Evolutionary conservation across 2,329 filamentous ascomycete species (phyloP), one percentile per base, ranked within the genome.

Genomic region (Coniosporium tulheliwenetii): DNA sequence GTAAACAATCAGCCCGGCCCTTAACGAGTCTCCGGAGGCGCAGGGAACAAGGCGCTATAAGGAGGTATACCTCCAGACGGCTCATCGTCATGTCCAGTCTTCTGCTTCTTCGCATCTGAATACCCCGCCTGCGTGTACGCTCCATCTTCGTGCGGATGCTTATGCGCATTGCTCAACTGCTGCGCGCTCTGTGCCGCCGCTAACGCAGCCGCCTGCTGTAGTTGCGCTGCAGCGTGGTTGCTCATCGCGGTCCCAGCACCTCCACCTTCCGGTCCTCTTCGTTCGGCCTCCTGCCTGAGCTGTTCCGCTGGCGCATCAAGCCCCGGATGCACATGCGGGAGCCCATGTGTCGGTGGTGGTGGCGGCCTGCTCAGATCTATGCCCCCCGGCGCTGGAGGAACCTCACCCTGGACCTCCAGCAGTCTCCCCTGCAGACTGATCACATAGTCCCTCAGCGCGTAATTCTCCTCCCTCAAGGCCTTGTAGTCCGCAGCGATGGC

Each of bases 361-460:
- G 32, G 65, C 7, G 73, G 70, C 43, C 72, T 69, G 39, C 63
- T 68, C 26, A 94, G 66, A 52, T 85, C 83, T 47, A 93, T 72
- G 49, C 85, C 85, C 1, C 81, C 70, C 1, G 89, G 89, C 8
- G 87, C 79, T 45, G 81, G 82, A 1, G 91, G 91, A 41, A 83
- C 79, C 50, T 94, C 86, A 54, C 82, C 81, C 51, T 85, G 79
- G 2, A 78, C 73, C 50, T 95, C 87, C 45, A 95, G 70, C 31
- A 96, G 71, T 34, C 85, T 79, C 5, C 82, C 81, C 60, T 98
- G 91, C 12, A 98, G 71, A 51, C 81, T 82, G 55, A 95, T 81
- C 49, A 95, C 81, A 63, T 96, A 96, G 58, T 95, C 86, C 50
- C 87, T 79, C 35, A 98, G 69, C 46, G 83, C 77, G 57, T 87